Conservation (phyloP, 371 early-diverging fungal species). For the Apophysomyces ossiformis region DNA sequence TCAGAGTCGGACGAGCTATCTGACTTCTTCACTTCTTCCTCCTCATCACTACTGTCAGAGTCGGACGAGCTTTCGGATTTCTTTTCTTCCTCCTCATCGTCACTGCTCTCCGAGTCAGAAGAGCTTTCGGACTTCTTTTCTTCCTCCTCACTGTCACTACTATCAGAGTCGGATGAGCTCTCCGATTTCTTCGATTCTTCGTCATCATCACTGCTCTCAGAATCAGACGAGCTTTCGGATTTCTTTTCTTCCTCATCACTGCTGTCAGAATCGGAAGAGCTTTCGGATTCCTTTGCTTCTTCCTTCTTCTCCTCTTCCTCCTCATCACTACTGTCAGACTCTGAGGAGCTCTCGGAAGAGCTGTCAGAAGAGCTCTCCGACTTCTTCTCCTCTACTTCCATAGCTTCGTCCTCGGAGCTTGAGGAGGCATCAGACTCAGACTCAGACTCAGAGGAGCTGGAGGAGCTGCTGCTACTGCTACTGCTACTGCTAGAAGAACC, state of each 20-base stretch:
- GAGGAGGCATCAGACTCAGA: not conserved
- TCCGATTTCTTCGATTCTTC: no score
- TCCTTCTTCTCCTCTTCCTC: conserved; percentile 14
- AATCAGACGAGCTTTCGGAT: conserved; percentile 10
- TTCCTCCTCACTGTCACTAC: conserved; percentile 17
- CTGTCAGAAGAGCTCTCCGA: not conserved
- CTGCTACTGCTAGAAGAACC: not conserved
- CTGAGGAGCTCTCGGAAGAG: conserved; percentile 6
- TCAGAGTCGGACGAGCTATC: conserved; percentile 23
- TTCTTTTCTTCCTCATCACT: conserved; percentile 21
- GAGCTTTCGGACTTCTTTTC: conserved; percentile 28
- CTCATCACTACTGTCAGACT: conserved; percentile 21
- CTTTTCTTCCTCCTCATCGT: conserved; percentile 20
- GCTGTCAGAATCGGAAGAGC: conserved; percentile 20
- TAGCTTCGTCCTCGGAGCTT: conserved; percentile 16
- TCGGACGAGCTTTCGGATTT: conserved; percentile 12
- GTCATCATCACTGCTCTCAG: conserved; percentile 20
- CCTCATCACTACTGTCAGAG: conserved; percentile 7
- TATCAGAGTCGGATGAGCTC: not conserved
- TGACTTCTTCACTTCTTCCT: conserved; percentile 20
- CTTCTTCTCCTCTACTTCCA: conserved; percentile 11
- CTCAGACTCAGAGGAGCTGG: conserved; percentile 11
- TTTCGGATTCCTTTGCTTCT: not conserved
- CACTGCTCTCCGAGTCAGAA: conserved; percentile 21
- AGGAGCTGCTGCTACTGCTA: not conserved